Conservation (phyloP, 352 stramenopile genomes). For the Phytopythium montanum region DNA sequence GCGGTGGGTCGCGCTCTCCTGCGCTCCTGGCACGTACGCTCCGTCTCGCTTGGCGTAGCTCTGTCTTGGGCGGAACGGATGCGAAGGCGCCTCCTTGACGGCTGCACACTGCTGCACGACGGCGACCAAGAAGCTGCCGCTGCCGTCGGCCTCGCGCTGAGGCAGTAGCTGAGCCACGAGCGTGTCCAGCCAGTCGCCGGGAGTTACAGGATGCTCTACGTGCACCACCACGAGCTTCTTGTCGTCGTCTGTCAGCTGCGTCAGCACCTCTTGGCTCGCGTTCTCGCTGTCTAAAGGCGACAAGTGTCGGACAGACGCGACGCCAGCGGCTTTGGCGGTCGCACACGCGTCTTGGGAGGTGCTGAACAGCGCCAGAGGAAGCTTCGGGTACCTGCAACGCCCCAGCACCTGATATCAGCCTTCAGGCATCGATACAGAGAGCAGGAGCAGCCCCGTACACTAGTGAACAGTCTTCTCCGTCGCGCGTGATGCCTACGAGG, state of each 20-base stretch:
- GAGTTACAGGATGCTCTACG: slow-evolving; percentile 14
- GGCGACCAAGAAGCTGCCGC: slow-evolving; percentile 40
- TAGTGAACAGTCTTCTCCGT: slow-evolving; percentile 14
- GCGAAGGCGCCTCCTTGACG: slow-evolving; percentile 11
- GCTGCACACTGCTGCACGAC: slow-evolving; percentile 28
- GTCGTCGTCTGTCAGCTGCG: slow-evolving; percentile 19
- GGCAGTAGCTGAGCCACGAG: slow-evolving; percentile 31
- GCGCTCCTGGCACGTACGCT: slow-evolving; percentile 23
- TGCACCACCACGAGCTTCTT: slow-evolving; percentile 55
- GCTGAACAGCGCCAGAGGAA: slow-evolving; percentile 63
- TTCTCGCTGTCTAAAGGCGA: not conserved
- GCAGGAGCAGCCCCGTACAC: slow-evolving; percentile 13
- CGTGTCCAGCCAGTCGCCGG: slow-evolving; percentile 40
- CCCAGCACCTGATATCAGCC: too few species aligned
- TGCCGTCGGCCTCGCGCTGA: slow-evolving; percentile 22
- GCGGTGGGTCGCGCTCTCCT: slow-evolving; percentile 13
- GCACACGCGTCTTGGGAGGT: slow-evolving; percentile 26
- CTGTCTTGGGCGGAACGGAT: slow-evolving; percentile 59
- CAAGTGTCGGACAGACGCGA: slow-evolving; percentile 29
- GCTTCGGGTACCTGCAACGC: slow-evolving; percentile 41
- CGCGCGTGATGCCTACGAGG: slow-evolving; percentile 31
- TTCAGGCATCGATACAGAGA: too few species aligned
- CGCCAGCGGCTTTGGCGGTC: slow-evolving; percentile 24
- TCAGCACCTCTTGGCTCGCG: slow-evolving; percentile 16
- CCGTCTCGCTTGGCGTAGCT: slow-evolving; percentile 62